Evolutionary conservation across 441 rosid genomes (phyloP).

Genomic region (Manihot esculenta): DNA sequence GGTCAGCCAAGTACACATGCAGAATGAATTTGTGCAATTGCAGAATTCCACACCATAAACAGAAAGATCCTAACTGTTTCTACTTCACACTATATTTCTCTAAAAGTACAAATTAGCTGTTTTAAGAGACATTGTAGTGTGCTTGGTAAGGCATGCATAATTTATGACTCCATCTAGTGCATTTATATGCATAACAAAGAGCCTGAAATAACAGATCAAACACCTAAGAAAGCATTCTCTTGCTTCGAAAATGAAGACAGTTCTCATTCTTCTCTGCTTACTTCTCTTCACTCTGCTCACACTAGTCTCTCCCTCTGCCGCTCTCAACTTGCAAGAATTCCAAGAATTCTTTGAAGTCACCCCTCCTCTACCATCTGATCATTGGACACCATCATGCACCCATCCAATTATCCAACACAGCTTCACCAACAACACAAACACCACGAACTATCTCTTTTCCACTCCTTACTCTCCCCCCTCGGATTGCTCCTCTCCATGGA

Average conservation of each 20-base stretch:
- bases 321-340: background rate
- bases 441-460: background rate
- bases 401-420: background rate
- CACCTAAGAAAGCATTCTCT: background rate
- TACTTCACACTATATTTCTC: background rate
- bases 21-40: background rate
- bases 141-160: background rate
- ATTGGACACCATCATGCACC: background rate
- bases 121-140: slow-evolving; percentile 17
- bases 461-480: background rate
- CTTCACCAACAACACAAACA: background rate
- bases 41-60: background rate
- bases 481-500: background rate
- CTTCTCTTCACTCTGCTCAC: background rate
- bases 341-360: background rate
- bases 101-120: background rate
- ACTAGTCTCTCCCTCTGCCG: background rate
- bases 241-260: background rate
- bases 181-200: background rate
- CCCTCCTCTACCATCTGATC: background rate
- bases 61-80: background rate
- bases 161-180: background rate
- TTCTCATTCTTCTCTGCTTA: background rate
- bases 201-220: background rate
- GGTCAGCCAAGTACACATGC: background rate